Conservation (phyloP, 1,284 basidiomycete species). For the Fomitiporia mediterranea region DNA sequence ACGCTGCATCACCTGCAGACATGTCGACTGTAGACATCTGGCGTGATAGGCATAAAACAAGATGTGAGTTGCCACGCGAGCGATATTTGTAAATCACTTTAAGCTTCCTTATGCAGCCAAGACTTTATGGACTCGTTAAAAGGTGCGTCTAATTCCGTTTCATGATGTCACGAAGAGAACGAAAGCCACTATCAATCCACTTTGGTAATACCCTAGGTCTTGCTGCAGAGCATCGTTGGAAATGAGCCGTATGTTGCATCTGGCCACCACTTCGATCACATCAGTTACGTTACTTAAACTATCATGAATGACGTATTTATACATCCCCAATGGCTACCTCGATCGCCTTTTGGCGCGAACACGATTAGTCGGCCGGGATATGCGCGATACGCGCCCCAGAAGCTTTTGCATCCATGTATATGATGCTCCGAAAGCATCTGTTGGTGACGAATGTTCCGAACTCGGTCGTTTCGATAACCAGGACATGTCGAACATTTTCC, state of each 20-base stretch:
- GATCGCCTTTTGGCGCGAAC: background rate
- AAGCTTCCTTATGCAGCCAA: background rate
- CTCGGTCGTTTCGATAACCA: slow-evolving; percentile 9
- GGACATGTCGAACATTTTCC: slow-evolving; percentile 7
- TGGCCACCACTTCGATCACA: slow-evolving; percentile 1
- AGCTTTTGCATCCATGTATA: slow-evolving; percentile 6
- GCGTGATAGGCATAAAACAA: background rate
- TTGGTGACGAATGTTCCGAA: slow-evolving; percentile 12
- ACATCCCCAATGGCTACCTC: background rate
- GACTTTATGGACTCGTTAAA: background rate
- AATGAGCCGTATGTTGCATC: background rate
- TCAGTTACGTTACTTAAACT: background rate
- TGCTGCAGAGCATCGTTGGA: slow-evolving; percentile 3
- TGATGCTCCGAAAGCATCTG: background rate
- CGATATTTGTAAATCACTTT: background rate
- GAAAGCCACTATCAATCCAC: background rate
- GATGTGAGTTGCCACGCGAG: background rate
- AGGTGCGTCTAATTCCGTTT: background rate
- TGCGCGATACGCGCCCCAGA: slow-evolving; percentile 6
- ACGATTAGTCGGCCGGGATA: background rate
- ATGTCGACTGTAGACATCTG: background rate
- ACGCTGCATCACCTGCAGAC: background rate
- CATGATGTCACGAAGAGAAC: background rate
- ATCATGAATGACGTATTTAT: background rate
- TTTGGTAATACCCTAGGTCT: background rate